phyloP scores from a whole-genome alignment of 2,329 filamentous ascomycete genomes.

The Zelopaecilomyces penicillatus region DNA sequence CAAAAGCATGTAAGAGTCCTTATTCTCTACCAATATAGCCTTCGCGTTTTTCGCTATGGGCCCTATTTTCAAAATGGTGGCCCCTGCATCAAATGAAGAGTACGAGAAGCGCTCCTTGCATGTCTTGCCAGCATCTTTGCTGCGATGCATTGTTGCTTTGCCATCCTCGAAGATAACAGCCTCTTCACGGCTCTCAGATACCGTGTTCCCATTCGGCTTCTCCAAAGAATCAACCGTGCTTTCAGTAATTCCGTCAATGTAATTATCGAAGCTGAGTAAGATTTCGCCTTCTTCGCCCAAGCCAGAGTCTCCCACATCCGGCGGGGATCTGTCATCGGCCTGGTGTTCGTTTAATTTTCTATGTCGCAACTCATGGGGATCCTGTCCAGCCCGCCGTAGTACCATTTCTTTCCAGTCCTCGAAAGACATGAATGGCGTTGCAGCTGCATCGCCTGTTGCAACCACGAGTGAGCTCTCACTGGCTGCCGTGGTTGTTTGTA shows the following conservation, averaged over 20 bases:
- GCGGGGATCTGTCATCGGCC: constrained; percentile 40
- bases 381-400: constrained; percentile 73
- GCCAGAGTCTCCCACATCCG: constrained; percentile 64
- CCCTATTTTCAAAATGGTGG: constrained; percentile 86
- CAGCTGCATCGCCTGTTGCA: constrained; percentile 4
- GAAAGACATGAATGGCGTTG: constrained; percentile 74
- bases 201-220: constrained; percentile 2
- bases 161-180: constrained; percentile 39
- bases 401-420: constrained; percentile 98
- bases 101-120: constrained; percentile 98
- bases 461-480: constrained; percentile 6
- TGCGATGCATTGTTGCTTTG: constrained; percentile 52
- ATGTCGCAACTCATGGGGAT: constrained; percentile 56
- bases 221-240: neutral
- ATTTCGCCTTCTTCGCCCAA: constrained; percentile 87
- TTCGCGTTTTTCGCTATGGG: constrained; percentile 78
- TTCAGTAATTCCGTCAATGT: constrained; percentile 14
- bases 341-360: constrained; percentile 45
- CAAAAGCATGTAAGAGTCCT: constrained; percentile 96
- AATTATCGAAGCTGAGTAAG: constrained; percentile 42
- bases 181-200: constrained; percentile 22
- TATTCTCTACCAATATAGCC: constrained; percentile 87
- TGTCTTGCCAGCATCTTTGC: constrained; percentile 91
- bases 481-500: too few relatives aligned
- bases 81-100: constrained; percentile 93